Percentiles rank a stretch among this genome's conserved stretches.
Conservation (phyloP, 306 rosid genomes). For the Parietaria judaica region DNA sequence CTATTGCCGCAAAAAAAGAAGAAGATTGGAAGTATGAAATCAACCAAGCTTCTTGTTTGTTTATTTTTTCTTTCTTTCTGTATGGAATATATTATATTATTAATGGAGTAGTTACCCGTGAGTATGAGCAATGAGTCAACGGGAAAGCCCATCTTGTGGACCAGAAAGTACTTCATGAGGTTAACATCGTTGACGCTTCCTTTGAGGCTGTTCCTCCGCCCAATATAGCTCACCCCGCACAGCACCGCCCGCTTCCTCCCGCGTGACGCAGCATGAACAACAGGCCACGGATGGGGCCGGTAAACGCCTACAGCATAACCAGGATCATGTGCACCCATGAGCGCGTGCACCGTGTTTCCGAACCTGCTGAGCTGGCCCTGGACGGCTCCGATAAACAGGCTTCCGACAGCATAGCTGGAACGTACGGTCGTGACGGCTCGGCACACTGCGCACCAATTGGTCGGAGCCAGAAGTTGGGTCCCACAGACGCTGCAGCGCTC, state of each 20-base stretch:
- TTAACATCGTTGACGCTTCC: conserved; percentile 46
- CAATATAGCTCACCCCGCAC: conserved; percentile 44
- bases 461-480: conserved; percentile 24
- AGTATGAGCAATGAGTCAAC: conserved; percentile 40
- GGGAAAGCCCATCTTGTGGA: conserved; percentile 36
- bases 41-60: no score
- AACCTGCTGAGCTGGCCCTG: conserved; percentile 6
- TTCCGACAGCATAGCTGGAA: background rate
- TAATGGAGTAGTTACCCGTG: conserved; percentile 26
- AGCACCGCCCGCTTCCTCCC: conserved; percentile 42
- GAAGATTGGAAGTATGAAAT: no score
- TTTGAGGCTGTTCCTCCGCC: conserved; percentile 22
- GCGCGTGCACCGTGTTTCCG: background rate
- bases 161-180: conserved; percentile 44
- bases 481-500: conserved; percentile 36
- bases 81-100: no score
- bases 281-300: background rate
- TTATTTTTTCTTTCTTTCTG: no score
- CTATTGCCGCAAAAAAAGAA: no score
- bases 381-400: conserved; percentile 1
- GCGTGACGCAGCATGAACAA: conserved; percentile 3
- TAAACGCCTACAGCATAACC: background rate
- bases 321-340: background rate
- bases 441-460: conserved; percentile 34
- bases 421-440: conserved; percentile 20